phyloP scores from a whole-genome alignment of 306 rosid species.

The Erythrophleum fordii region DNA sequence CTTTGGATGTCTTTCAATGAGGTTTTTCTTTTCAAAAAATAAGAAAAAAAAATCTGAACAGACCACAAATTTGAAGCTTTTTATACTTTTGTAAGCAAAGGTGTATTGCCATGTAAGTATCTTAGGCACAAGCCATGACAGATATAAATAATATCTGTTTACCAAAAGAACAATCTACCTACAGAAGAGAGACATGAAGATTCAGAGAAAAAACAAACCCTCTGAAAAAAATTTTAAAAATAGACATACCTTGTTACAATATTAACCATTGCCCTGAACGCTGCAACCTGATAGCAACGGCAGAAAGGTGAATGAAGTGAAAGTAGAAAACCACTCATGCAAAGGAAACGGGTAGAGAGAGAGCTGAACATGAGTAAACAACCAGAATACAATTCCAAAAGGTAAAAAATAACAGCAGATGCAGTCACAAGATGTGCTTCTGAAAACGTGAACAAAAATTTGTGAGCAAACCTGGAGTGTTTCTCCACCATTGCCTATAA shows the following conservation, averaged over 20 bases:
- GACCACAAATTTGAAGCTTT: background rate
- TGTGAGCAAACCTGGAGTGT: conserved; percentile 84
- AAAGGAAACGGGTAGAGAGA: conserved; percentile 4
- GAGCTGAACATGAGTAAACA: background rate
- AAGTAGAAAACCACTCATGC: conserved; percentile 31
- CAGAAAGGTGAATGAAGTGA: conserved; percentile 38
- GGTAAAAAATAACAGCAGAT: conserved; percentile 17
- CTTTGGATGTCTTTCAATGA: background rate
- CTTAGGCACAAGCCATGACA: conserved; percentile 1
- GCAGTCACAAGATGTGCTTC: background rate
- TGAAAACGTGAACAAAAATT: conserved; percentile 2
- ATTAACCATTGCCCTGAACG: conserved; percentile 99
- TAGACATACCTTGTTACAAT: conserved; percentile 88
- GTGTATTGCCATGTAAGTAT: background rate
- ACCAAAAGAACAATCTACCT: background rate
- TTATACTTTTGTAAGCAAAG: background rate
- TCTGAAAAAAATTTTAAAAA: background rate
- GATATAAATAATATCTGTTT: conserved; percentile 19
- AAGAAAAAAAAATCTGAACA: background rate
- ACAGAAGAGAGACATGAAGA: conserved; percentile 1
- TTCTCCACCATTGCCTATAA: conserved; percentile 99
- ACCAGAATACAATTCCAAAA: conserved; percentile 14
- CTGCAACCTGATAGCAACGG: conserved; percentile 84
- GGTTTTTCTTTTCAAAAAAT: background rate
- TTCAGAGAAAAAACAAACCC: background rate